phyloP scores from a whole-genome alignment of 2,329 filamentous ascomycete genomes.

The Verticillium nonalfalfae region DNA sequence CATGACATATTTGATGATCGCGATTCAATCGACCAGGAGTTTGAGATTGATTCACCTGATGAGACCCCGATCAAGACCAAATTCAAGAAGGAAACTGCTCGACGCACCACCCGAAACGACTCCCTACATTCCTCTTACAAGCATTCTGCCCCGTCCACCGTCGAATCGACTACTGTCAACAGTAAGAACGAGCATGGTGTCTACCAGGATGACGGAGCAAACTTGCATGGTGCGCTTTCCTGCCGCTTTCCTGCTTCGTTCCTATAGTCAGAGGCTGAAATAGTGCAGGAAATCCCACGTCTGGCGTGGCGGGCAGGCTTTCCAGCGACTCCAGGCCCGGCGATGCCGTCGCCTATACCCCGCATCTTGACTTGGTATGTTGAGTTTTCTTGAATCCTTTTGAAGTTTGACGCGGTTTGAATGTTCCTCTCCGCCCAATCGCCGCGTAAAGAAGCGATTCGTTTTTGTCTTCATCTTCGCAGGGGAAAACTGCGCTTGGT shows the following conservation, averaged over 20 bases:
- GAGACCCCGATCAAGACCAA: not conserved
- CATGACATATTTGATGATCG: not conserved
- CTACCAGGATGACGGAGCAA: slow-evolving; percentile 2
- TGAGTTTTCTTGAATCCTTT: slow-evolving; percentile 9
- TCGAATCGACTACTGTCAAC: not conserved
- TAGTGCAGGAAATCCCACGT: not conserved
- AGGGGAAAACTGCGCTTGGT: slow-evolving; percentile 17
- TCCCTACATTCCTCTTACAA: not conserved
- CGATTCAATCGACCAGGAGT: not conserved
- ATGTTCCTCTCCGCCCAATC: slow-evolving; percentile 28
- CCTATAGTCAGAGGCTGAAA: not conserved
- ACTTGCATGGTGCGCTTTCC: not conserved
- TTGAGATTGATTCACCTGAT: not conserved
- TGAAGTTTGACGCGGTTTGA: slow-evolving; percentile 25
- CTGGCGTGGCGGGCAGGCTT: not conserved
- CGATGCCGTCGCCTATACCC: not conserved
- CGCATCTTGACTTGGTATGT: slow-evolving; percentile 5
- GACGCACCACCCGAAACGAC: not conserved
- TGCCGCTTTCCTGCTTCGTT: not conserved
- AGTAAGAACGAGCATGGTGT: not conserved
- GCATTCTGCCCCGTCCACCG: not conserved
- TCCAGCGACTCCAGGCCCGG: not conserved
- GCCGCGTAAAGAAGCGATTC: slow-evolving; percentile 29
- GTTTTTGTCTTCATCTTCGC: slow-evolving; percentile 17
- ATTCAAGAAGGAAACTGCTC: not conserved